Evolutionary conservation across 192 early-diverging fungal species (phyloP).

Genomic region (Mortierella alpina): DNA sequence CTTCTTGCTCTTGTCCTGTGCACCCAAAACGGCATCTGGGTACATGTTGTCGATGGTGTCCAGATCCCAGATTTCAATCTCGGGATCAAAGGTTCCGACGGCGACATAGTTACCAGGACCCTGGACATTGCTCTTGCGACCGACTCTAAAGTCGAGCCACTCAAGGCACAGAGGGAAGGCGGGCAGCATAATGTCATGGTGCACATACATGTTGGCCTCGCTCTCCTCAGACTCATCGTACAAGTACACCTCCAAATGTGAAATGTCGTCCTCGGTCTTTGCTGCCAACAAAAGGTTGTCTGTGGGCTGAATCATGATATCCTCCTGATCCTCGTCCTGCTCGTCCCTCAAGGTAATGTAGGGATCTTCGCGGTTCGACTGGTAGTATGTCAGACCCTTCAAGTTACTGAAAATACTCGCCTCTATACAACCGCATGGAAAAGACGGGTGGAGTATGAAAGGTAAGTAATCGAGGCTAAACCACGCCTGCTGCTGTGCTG

Average conservation of each 20-base stretch:
- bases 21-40: slow-evolving; percentile 91
- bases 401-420: slow-evolving; percentile 86
- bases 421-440: slow-evolving; percentile 43
- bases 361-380: slow-evolving; percentile 85
- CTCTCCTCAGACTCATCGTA: slow-evolving; percentile 85
- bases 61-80: slow-evolving; percentile 99
- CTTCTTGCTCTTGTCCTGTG: slow-evolving; percentile 62
- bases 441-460: background rate
- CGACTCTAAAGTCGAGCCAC: slow-evolving; percentile 93
- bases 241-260: slow-evolving; percentile 93
- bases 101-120: slow-evolving; percentile 90
- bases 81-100: slow-evolving; percentile 96
- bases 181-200: slow-evolving; percentile 98
- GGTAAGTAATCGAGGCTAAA: too few species aligned
- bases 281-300: slow-evolving; percentile 93
- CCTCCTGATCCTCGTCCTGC: slow-evolving; percentile 85
- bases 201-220: slow-evolving; percentile 92
- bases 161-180: slow-evolving; percentile 95
- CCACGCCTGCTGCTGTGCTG: too few species aligned
- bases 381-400: slow-evolving; percentile 89
- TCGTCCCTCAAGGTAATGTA: slow-evolving; percentile 79
- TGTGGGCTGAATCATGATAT: slow-evolving; percentile 77
- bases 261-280: slow-evolving; percentile 97
- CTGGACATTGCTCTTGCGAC: slow-evolving; percentile 62
- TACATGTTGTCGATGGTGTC: slow-evolving; percentile 92